phyloP scores from a whole-genome alignment of 73 alveolate species.

The Halteria grandinella region DNA sequence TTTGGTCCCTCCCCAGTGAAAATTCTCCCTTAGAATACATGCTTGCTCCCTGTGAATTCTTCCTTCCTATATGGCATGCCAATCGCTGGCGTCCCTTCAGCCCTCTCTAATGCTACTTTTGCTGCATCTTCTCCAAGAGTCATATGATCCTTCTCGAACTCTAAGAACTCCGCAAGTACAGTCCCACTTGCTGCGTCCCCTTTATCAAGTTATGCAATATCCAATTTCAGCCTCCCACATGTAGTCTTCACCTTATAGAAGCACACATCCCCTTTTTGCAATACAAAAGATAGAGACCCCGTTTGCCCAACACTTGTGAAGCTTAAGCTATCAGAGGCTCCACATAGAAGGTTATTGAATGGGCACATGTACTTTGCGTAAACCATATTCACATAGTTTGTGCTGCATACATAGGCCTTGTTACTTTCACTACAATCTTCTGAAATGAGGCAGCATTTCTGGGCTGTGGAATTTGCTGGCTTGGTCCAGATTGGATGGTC shows the following conservation, averaged over 20 bases:
- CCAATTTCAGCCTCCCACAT: slow-evolving; percentile 13
- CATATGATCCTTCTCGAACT: slow-evolving; percentile 18
- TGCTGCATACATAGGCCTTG: slow-evolving; percentile 14
- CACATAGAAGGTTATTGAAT: slow-evolving; percentile 18
- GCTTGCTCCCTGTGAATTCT: slow-evolving; percentile 3
- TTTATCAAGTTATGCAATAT: slow-evolving; percentile 7
- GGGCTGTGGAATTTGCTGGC: background rate
- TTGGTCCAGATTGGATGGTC: slow-evolving; percentile 6
- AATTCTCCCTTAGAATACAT: slow-evolving; percentile 35
- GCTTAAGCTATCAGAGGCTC: background rate
- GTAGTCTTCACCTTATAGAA: slow-evolving; percentile 27
- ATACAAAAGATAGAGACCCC: slow-evolving; percentile 4
- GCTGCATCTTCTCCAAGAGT: background rate
- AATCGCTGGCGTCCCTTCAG: slow-evolving; percentile 37
- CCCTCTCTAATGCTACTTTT: no score
- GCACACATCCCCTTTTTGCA: slow-evolving; percentile 31
- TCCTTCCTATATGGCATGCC: slow-evolving; percentile 46
- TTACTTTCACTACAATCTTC: slow-evolving; percentile 15
- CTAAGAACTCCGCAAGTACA: slow-evolving; percentile 14
- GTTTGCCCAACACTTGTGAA: slow-evolving; percentile 17
- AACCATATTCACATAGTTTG: slow-evolving; percentile 15
- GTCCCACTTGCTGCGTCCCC: no score
- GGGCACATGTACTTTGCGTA: slow-evolving; percentile 48
- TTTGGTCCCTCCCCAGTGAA: slow-evolving; percentile 11
- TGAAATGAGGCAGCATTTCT: background rate